Evolutionary conservation across 176 grass and related monocot genomes (phyloP).

Genomic region (Oryza officinalis): DNA sequence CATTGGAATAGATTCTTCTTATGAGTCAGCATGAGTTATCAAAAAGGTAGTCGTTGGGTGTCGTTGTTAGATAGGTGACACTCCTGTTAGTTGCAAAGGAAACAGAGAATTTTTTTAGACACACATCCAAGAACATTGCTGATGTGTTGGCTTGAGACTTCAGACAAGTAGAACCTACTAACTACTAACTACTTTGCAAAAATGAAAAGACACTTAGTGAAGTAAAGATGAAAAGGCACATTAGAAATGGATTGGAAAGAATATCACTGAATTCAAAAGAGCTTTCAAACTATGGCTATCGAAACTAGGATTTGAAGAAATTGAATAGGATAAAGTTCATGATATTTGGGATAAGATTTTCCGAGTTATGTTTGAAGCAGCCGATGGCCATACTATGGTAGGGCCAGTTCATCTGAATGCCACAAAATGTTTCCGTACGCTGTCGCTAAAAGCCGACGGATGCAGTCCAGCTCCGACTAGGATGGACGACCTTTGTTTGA

Average conservation of each 20-base stretch:
- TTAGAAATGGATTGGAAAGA: background rate
- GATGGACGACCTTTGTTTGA: background rate
- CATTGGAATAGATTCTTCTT: conserved; percentile 32
- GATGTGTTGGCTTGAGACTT: background rate
- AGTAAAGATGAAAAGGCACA: background rate
- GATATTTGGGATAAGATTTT: conserved; percentile 20
- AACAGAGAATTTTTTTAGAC: background rate
- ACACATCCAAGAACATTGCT: conserved; percentile 2
- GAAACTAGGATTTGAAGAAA: background rate
- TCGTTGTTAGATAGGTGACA: conserved; percentile 4
- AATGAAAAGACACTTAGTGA: too few species aligned
- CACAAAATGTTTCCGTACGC: background rate
- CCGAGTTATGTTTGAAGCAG: background rate
- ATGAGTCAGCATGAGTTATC: conserved; percentile 19
- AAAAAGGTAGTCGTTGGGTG: background rate
- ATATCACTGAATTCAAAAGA: background rate
- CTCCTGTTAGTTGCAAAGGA: background rate
- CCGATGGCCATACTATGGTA: background rate
- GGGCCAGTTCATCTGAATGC: background rate
- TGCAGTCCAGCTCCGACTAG: background rate
- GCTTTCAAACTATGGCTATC: background rate
- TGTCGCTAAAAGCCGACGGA: background rate
- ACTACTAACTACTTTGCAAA: background rate
- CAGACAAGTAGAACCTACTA: background rate
- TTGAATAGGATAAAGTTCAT: background rate